Conservation (phyloP, 768 basidiomycete species). For the Myochromella boudieri region DNA sequence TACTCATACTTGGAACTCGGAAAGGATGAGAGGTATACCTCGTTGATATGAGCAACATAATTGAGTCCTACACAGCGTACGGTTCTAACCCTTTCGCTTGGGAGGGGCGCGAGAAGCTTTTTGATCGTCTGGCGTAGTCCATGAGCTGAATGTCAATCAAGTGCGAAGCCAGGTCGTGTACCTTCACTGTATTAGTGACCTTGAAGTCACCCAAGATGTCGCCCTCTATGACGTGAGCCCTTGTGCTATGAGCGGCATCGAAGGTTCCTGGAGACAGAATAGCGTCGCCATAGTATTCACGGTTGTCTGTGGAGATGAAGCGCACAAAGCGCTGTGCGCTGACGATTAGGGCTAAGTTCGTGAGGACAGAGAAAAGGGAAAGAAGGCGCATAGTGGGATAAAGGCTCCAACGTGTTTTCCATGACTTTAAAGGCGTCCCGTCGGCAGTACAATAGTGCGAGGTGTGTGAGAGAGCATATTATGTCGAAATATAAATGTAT, state of each 20-base stretch:
- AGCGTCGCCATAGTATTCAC: conserved; percentile 38
- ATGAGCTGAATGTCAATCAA: not conserved
- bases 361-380: conserved; percentile 8
- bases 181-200: conserved; percentile 35
- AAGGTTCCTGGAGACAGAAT: conserved; percentile 28
- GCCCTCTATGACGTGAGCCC: conserved; percentile 32
- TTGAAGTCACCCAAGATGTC: conserved; percentile 35
- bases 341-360: conserved; percentile 18
- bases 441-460: not conserved
- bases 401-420: no score
- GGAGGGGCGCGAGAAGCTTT: conserved; percentile 33
- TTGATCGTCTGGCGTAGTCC: conserved; percentile 25
- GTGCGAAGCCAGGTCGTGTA: conserved; percentile 6
- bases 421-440: not conserved
- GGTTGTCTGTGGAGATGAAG: conserved; percentile 36
- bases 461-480: not conserved
- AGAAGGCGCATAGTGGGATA: conserved; percentile 16
- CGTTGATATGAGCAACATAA: conserved; percentile 33
- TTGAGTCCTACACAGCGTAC: conserved; percentile 38
- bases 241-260: conserved; percentile 32
- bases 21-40: conserved; percentile 16
- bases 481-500: no score
- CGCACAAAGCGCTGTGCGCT: conserved; percentile 36
- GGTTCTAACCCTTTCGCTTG: conserved; percentile 29
- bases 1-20: not conserved